Base-by-base conservation (phyloP, 345 rosid species). In the Jatropha curcas region DNA sequence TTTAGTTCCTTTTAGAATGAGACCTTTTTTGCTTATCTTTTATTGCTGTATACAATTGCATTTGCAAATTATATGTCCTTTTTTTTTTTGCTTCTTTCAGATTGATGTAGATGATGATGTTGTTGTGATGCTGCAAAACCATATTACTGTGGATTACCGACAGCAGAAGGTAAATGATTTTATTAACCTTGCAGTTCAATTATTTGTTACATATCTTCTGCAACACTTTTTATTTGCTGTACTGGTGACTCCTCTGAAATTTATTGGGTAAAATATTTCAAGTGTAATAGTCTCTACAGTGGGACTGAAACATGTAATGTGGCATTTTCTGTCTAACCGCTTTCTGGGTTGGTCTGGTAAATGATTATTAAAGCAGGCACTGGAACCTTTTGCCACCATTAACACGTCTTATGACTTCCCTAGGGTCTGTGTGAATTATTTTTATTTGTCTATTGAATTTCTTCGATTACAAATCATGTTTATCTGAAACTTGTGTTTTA, bases 51-150 rank as follows among this genome's bases (percentile, higher is more conserved):
- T 24, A 60, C 67, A 56, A 61, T 24, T 76, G 59, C 27, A 27
- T 62, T 72, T 64, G 10, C 76, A 37, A 53, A 30, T 60, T 46
- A 24, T 69, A 25, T 34, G 43, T 7, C 62, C 58, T 33, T 61
- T 16, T 68, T 73, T 78, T n/a, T n/a, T n/a, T n/a, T n/a, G n/a
- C n/a, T n/a, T 45, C 67, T 73, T 80, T 61, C 89, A 95, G 99
- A 86, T 86, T 70, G 88, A 87, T 77, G 87, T 89, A 71, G 94
- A 85, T 81, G 87, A 87, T 80, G 97, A 86, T 73, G 75, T 92
- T 64, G 75, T 85, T 70, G 63, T 56, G 70, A 79, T 88, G 88
- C 83, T 95, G 75, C 89, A 86, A 75, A 88, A 86, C 70, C 95
- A 87, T 77, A 83, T 95, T 48, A 72, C 86, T 68, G 84, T 68